Conservation (phyloP, 306 rosid species). For the Cicer bijugum region DNA sequence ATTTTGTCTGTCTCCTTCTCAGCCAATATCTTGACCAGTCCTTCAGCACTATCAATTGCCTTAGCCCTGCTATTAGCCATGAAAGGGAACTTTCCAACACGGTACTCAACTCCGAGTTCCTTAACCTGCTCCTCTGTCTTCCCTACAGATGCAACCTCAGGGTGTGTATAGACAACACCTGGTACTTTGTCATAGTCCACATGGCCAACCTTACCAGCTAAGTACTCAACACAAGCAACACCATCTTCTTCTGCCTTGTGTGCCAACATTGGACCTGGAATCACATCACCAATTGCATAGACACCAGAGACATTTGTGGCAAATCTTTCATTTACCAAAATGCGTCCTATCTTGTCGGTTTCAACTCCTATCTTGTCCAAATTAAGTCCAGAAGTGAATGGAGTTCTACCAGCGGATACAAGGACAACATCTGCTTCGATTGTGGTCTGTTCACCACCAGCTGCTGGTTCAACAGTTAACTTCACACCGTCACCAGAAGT, state of each 20-base stretch:
- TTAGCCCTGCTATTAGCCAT: slow-evolving; percentile 98
- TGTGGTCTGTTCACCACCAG: slow-evolving; percentile 83
- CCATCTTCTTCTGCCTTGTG: slow-evolving; percentile 99
- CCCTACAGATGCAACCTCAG: slow-evolving; percentile 96
- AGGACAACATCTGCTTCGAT: slow-evolving; percentile 95
- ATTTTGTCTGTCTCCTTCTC: slow-evolving; percentile 96
- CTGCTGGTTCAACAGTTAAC: slow-evolving; percentile 87
- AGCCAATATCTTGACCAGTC: slow-evolving; percentile 87
- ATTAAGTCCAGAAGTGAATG: slow-evolving; percentile 84
- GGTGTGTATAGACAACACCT: slow-evolving; percentile 92
- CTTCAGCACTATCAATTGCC: slow-evolving; percentile 97
- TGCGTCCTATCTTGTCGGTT: slow-evolving; percentile 79
- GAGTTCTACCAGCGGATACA: slow-evolving; percentile 95
- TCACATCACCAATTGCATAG: slow-evolving; percentile 92
- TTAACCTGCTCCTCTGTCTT: slow-evolving; percentile 99
- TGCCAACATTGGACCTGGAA: slow-evolving; percentile 98
- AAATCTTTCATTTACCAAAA: slow-evolving; percentile 82
- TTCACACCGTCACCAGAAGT: slow-evolving; percentile 85
- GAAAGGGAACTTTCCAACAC: slow-evolving; percentile 95
- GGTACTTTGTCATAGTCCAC: slow-evolving; percentile 99
- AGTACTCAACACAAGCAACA: slow-evolving; percentile 94
- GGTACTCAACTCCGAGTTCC: slow-evolving; percentile 65
- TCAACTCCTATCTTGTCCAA: slow-evolving; percentile 89
- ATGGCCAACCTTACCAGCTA: slow-evolving; percentile 96
- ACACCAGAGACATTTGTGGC: slow-evolving; percentile 78